Conservation (phyloP, 1,284 basidiomycete genomes). For the Athelia sp. region DNA sequence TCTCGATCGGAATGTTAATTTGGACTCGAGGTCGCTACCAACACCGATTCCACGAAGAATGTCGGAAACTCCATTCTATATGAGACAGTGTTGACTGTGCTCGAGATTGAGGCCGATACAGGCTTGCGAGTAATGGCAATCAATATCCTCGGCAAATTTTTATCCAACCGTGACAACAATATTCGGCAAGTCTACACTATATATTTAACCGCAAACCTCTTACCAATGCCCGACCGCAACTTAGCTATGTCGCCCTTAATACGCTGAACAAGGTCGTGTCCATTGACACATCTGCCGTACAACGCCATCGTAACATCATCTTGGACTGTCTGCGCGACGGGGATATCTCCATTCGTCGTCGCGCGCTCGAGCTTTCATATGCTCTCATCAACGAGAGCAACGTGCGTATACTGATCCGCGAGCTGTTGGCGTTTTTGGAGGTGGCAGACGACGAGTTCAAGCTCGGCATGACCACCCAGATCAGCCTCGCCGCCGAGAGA, state of each 20-base stretch:
- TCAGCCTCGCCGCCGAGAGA: slow-evolving; percentile 92
- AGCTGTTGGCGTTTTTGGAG: slow-evolving; percentile 94
- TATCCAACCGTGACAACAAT: slow-evolving; percentile 98
- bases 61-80: slow-evolving; percentile 98
- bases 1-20: neutral
- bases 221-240: slow-evolving; percentile 1
- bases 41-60: slow-evolving; percentile 97
- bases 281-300: slow-evolving; percentile 98
- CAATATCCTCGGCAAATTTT: slow-evolving; percentile 98
- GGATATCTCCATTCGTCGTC: slow-evolving; percentile 96
- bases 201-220: neutral
- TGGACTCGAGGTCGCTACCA: slow-evolving; percentile 86
- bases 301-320: slow-evolving; percentile 96
- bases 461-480: slow-evolving; percentile 95
- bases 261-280: slow-evolving; percentile 98
- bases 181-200: slow-evolving; percentile 66
- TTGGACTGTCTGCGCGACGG: slow-evolving; percentile 97
- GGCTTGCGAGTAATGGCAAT: slow-evolving; percentile 99
- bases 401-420: slow-evolving; percentile 88
- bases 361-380: slow-evolving; percentile 96
- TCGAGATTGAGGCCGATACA: slow-evolving; percentile 97
- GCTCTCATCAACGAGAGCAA: slow-evolving; percentile 97
- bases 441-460: slow-evolving; percentile 99
- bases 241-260: slow-evolving; percentile 95
- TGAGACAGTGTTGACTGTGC: slow-evolving; percentile 95